phyloP scores from a whole-genome alignment of 2,329 filamentous ascomycete species.

The Sclerotinia nivalis region DNA sequence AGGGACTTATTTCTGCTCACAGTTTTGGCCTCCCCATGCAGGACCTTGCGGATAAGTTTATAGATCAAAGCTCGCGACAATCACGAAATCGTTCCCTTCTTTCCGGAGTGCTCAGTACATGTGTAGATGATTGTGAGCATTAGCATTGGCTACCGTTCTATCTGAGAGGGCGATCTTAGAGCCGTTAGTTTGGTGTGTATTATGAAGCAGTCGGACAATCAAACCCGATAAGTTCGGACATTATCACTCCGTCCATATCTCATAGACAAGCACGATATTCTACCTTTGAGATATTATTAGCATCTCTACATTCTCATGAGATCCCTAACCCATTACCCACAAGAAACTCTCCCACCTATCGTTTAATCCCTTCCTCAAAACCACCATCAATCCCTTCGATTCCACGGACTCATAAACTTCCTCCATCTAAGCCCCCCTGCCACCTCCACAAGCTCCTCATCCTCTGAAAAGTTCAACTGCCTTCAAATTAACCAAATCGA shows the following conservation, averaged over 20 bases:
- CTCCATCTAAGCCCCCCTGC: not conserved
- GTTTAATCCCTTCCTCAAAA: not conserved
- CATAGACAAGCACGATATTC: not conserved
- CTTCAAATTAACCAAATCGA: not conserved
- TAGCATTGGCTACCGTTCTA: not conserved
- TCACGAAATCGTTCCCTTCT: not conserved
- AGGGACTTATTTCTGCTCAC: not conserved
- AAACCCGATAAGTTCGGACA: not conserved
- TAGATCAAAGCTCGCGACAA: not conserved
- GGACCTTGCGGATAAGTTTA: not conserved
- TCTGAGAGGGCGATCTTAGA: not conserved
- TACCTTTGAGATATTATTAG: not conserved
- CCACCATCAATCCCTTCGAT: not conserved
- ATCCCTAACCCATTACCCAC: not conserved
- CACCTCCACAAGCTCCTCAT: not conserved
- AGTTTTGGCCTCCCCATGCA: not conserved
- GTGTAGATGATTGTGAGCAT: not conserved
- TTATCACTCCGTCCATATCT: not conserved
- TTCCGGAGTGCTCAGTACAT: not conserved
- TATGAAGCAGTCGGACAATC: not conserved
- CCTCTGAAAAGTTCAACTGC: not conserved
- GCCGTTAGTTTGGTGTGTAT: not conserved
- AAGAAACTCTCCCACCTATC: not conserved
- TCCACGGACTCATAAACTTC: not conserved
- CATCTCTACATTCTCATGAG: not conserved